Percentiles rank a stretch among this genome's conserved stretches.
Conservation (phyloP, 495 filamentous ascomycete species). For the Aspergillus olivimuriae region DNA sequence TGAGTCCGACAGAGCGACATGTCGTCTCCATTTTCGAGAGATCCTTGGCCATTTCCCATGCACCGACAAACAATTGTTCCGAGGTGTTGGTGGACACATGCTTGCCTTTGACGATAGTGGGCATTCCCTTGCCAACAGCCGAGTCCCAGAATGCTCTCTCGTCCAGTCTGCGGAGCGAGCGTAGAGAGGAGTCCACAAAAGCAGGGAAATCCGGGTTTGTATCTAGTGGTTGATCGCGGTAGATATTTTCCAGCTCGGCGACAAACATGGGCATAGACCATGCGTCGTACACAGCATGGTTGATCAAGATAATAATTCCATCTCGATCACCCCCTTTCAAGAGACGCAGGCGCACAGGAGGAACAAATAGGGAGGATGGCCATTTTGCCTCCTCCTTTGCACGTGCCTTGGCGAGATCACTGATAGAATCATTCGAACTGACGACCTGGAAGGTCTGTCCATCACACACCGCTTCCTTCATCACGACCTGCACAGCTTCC, state of each 20-base stretch:
- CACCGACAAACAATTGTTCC: conserved; percentile 16
- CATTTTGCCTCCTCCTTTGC: conserved; percentile 15
- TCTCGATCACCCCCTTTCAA: conserved; percentile 18
- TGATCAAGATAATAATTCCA: conserved; percentile 21
- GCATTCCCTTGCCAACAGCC: conserved; percentile 4
- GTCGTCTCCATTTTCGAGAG: conserved; percentile 13
- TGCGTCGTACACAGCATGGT: conserved; percentile 32
- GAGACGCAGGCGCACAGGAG: conserved; percentile 21
- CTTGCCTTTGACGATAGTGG: conserved; percentile 14
- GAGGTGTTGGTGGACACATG: neutral
- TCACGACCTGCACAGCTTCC: conserved; percentile 29
- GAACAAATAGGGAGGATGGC: conserved; percentile 22
- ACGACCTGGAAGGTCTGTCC: conserved; percentile 19
- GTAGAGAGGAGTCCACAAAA: conserved; percentile 19
- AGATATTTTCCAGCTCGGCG: conserved; percentile 22
- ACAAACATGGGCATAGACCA: conserved; percentile 26
- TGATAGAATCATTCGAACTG: conserved; percentile 6
- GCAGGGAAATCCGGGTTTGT: conserved; percentile 12
- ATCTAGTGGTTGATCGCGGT: conserved; percentile 8
- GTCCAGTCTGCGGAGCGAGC: conserved; percentile 14
- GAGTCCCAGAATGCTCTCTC: conserved; percentile 19
- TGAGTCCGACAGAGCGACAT: conserved; percentile 12
- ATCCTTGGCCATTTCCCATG: conserved; percentile 20
- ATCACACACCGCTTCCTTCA: conserved; percentile 18
- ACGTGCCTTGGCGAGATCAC: conserved; percentile 10